Evolutionary conservation across 1,284 basidiomycete genomes (phyloP), one percentile per base, ranked within the genome.

Genomic region (Trichosporon sp.): DNA sequence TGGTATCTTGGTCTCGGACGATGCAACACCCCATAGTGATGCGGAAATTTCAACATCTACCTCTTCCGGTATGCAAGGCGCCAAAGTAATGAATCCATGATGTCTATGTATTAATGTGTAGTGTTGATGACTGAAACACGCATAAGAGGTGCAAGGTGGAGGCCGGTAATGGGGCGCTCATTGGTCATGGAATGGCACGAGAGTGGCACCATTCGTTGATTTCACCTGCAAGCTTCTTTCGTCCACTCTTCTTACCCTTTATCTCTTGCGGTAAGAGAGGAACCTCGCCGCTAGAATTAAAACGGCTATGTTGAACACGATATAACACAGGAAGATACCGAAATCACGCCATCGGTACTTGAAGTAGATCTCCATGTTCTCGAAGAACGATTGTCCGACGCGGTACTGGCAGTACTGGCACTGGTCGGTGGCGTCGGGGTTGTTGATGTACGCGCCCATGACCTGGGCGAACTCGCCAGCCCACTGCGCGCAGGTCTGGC

Each of bases 371-470:
- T 91, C 90, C 67, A 96, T 76, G 31, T 70, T 67, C 51, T 72
- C 46, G 65, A 75, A 78, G 73, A 79, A 79, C 67, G 63, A 66
- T 67, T 81, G 75, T 14, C 82, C 82, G 54, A 74, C 68, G 19
- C 65, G 48, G 76, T 80, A 81, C 72, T 80, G 80, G 73, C 83
- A 84, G 76, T 79, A 83, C 69, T 84, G 80, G 78, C 85, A 84
- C 48, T 78, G 73, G 16, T 78, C 80, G 26, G 79, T 80, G 0
- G 81, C 74, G 64, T 79, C 70, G 14, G 88, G 87, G 81, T 96
- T 91, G 83, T 96, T 96, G 51, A 97, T 82, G 84, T 97, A 97
- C 0, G 93, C 95, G 2, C 90, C 90, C 75, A 88, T 87, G 2
- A 83, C 84, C 2, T 78, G 76, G 6, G 91, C 88, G 78, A 93